phyloP scores from a whole-genome alignment of 2,329 filamentous ascomycete genomes.

The Calonectria pseudoturangicola region DNA sequence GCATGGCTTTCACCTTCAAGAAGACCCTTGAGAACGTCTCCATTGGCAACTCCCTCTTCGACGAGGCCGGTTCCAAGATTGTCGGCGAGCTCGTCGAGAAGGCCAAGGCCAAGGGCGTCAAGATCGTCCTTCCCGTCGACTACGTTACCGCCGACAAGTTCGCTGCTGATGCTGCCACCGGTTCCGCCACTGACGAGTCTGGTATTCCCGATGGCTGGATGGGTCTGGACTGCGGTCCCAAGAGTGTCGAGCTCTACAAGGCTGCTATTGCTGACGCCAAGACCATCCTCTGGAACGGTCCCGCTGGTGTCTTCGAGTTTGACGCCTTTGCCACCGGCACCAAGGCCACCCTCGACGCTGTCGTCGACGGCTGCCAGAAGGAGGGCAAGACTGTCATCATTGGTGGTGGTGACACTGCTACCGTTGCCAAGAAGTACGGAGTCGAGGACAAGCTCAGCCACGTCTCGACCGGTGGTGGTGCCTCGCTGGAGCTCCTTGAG shows the following conservation, averaged over 20 bases:
- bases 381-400: conserved; percentile 98
- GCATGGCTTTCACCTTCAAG: conserved; percentile 99
- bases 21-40: conserved; percentile 94
- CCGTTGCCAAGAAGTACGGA: conserved; percentile 96
- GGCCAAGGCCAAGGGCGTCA: conserved; percentile 96
- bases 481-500: conserved; percentile 95
- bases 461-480: conserved; percentile 97
- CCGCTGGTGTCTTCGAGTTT: conserved; percentile 97
- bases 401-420: conserved; percentile 97
- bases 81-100: conserved; percentile 92
- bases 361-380: conserved; percentile 83
- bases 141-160: conserved; percentile 99
- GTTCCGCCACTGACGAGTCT: conserved; percentile 87
- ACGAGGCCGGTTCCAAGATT: conserved; percentile 94
- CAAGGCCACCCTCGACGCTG: conserved; percentile 92
- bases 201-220: conserved; percentile 98
- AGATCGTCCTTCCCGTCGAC: conserved; percentile 95
- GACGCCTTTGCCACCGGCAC: conserved; percentile 95
- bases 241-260: conserved; percentile 93
- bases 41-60: conserved; percentile 94
- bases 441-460: conserved; percentile 98
- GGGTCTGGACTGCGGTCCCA: conserved; percentile 94
- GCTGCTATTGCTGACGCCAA: conserved; percentile 89
- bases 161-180: conserved; percentile 85
- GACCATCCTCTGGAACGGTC: conserved; percentile 99